Base-by-base conservation (phyloP, 1,284 basidiomycete species). In the Tilletia indica region DNA sequence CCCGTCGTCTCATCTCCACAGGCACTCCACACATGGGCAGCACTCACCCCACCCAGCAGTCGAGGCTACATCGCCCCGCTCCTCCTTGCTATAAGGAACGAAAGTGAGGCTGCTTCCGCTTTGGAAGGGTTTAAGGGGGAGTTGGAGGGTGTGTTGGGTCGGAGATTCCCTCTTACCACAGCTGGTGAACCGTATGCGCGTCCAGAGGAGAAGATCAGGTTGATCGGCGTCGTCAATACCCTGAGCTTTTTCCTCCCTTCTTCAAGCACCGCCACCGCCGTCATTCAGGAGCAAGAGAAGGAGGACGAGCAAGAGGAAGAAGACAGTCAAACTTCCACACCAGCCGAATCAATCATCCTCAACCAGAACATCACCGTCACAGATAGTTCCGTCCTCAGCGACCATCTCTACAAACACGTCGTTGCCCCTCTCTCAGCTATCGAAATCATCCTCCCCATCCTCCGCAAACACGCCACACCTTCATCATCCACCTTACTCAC, bases 141-240 rank as follows among this genome's bases (percentile, higher is more conserved):
- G 9, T 71, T 84, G 16, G 76, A 79, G 8, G 70, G 78, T 11
- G 76, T 78, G 2, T 74, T 81, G 45, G 75, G 74, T 70, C 71
- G 83, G 39, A 75, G 81, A 36, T 84, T 76, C 70, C 82, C 82
- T 25, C 75, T 82, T 14, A 78, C 77, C 31, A 76, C 74, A 78
- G 79, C 82, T 3, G 82, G 82, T 6, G 82, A 84, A 54, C 82
- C 82, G n/a, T 84, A 80, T 54, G 78, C 82, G 0, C 72, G 76
- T 16, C 78, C 82, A 1, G 82, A 82, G 38, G 77, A 79, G 38
- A 76, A 77, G 48, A 73, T 81, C 67, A 75, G 71, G 42, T 72
- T 83, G 61, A 64, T 78, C 6, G 82, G 80, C 47, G 70, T 82
- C 4, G 71, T 84, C 54, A 83, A 83, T 42, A 77, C 79, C 14